Evolutionary conservation across 108 stramenopile species (phyloP).

Genomic region (Cylindrotheca fusiformis): DNA sequence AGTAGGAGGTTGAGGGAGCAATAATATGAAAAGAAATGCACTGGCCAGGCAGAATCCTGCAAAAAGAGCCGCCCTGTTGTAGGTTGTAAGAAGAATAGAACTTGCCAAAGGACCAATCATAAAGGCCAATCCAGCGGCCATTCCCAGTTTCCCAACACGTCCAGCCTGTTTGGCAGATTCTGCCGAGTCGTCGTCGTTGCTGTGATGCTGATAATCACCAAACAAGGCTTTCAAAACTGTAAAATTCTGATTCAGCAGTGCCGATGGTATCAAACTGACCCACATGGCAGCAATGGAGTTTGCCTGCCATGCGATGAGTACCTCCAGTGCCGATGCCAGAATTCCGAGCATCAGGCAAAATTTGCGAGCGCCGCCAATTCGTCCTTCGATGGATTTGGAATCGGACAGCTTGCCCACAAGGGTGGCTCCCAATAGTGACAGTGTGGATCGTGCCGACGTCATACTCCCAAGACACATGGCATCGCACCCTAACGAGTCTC

Average conservation of each 20-base stretch:
- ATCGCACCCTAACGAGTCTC: slow-evolving; percentile 72
- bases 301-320: slow-evolving; percentile 33
- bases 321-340: slow-evolving; percentile 43
- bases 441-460: slow-evolving; percentile 67
- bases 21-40: slow-evolving; percentile 31
- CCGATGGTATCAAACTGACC: slow-evolving; percentile 69
- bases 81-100: slow-evolving; percentile 36
- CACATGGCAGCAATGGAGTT: slow-evolving; percentile 51
- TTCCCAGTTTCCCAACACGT: slow-evolving; percentile 73
- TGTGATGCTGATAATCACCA: slow-evolving; percentile 67
- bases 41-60: slow-evolving; percentile 43
- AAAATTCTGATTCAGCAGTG: slow-evolving; percentile 80
- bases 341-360: slow-evolving; percentile 62
- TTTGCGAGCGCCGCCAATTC: slow-evolving; percentile 43
- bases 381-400: slow-evolving; percentile 13
- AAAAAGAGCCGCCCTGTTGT: slow-evolving; percentile 45
- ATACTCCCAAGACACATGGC: slow-evolving; percentile 71
- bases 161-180: slow-evolving; percentile 48
- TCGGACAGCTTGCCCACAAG: slow-evolving; percentile 76
- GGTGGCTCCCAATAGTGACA: slow-evolving; percentile 62
- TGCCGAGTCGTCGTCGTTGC: slow-evolving; percentile 49
- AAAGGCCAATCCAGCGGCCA: slow-evolving; percentile 79
- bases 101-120: slow-evolving; percentile 77
- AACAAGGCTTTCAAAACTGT: slow-evolving; percentile 72
- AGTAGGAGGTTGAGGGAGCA: slow-evolving; percentile 34